A percentile compares a stretch with the other conserved stretches of the same genome.
Conservation (phyloP, 2,329 filamentous ascomycete species). For the Hirsutella thompsonii region DNA sequence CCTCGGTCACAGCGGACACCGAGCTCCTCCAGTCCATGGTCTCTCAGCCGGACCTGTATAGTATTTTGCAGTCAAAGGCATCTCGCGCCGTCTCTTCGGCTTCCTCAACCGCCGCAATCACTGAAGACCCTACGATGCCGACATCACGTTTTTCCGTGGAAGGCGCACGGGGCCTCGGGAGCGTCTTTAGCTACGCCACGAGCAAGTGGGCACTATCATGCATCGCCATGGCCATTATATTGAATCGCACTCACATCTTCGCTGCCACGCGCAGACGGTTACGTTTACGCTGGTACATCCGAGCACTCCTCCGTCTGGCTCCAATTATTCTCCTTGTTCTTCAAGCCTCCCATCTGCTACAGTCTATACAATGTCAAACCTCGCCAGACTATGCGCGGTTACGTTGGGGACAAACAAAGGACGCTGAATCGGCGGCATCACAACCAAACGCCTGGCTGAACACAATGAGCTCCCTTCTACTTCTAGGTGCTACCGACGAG, state of each 20-base stretch:
- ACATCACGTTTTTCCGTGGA: conserved; percentile 41
- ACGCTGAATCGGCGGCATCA: conserved; percentile 57
- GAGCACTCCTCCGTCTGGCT: conserved; percentile 55
- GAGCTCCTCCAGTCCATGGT: conserved; percentile 10
- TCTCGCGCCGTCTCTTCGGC: conserved; percentile 1
- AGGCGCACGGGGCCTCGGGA: conserved; percentile 58
- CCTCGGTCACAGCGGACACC: conserved; percentile 7
- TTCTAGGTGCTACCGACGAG: conserved; percentile 63
- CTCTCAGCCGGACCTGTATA: conserved; percentile 13
- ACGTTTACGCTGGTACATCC: conserved; percentile 59
- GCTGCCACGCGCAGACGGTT: conserved; percentile 75
- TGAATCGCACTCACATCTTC: conserved; percentile 90
- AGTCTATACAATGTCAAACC: conserved; percentile 87
- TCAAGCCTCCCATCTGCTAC: conserved; percentile 59
- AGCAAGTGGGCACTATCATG: conserved; percentile 88
- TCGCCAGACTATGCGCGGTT: conserved; percentile 56
- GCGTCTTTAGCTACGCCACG: conserved; percentile 80
- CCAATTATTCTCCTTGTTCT: conserved; percentile 58
- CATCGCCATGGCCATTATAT: conserved; percentile 70
- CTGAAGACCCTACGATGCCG: conserved; percentile 8
- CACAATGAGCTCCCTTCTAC: conserved; percentile 53
- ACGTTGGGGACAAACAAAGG: conserved; percentile 56
- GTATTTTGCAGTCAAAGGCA: conserved; percentile 15
- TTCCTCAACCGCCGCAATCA: conserved; percentile 3
- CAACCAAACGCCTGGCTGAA: conserved; percentile 60